These are phyloP conservation scores for Discostella pseudostelligera DNA, from an alignment of 108 stramenopile genomes.

Conservation along the genomic window DNA sequence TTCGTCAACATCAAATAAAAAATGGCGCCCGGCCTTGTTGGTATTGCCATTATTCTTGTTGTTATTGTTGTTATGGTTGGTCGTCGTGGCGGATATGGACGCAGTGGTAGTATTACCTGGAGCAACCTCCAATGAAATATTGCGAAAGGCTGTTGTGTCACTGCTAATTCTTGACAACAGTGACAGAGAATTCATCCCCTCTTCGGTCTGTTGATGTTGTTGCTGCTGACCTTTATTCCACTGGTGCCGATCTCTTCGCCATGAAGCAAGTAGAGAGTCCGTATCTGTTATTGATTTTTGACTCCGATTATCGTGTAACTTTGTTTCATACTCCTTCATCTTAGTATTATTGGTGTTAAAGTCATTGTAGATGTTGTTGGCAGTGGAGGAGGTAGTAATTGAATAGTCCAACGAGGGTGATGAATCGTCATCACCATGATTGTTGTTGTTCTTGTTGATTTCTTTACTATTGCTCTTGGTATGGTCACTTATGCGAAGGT, in stretches of 20 bases:
- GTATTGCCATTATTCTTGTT: neutral
- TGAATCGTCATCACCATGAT: neutral
- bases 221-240: neutral
- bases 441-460: neutral
- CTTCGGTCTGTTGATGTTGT: neutral
- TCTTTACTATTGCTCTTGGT: neutral
- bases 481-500: neutral
- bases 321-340: neutral
- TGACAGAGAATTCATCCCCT: neutral
- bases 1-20: conserved; percentile 22
- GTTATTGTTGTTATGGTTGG: neutral
- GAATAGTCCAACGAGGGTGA: neutral
- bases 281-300: neutral
- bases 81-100: neutral
- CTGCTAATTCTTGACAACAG: too few species aligned
- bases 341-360: neutral
- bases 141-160: too few species aligned
- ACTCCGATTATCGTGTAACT: neutral
- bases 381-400: neutral
- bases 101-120: neutral
- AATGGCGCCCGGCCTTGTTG: neutral
- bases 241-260: conserved; percentile 1
- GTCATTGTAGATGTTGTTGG: conserved; percentile 1
- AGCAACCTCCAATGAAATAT: neutral
- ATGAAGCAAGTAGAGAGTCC: neutral